Evolutionary conservation across 1,284 basidiomycete species (phyloP), one percentile per base, ranked within the genome.

Genomic region (Cutaneotrichosporon curvatum): DNA sequence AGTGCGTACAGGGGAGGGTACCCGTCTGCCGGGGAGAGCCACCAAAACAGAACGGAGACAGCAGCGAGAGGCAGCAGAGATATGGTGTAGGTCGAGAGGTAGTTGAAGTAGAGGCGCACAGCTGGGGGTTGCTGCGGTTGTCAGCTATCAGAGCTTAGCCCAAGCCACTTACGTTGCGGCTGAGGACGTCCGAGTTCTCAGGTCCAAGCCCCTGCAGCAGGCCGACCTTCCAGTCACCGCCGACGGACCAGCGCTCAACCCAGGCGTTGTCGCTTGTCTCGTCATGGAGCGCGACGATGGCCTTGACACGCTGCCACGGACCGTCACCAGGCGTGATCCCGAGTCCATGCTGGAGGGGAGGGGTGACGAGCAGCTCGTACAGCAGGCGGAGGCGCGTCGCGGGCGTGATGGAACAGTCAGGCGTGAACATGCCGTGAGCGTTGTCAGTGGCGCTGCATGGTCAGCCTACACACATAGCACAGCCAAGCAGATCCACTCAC

Each of bases 31-130:
- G 64, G 57, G 16, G 79, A 78, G 63, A 82, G 77, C 36, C 63
- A 40, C 57, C 61, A 73, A 50, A 67, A 57, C 12, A 63, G 38
- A 11, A 63, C 53, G 11, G 70, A 62, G 43, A 67, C 48, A n/a
- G 67, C 18, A 33, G 70, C 60, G 44, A 72, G 51, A 48, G 87
- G 79, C 15, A 83, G 60, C 30, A 92, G 78, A 23, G 83, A 81
- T 32, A 79, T 78, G 0, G 88, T 85, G 73, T 96, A 96, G 48
- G 80, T 80, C 3, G 82, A 79, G 10, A 96, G 76, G 73, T 92
- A 95, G 44, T 81, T 80, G 68, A 92, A 95, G 72, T 96, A 95
- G 21, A 92, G 78, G n/a, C 88, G 87, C 14, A 94, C 76, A 1
- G 81, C 78, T 60, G 89, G 87, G 14, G 91, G 88, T 63, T 90